Conservation (phyloP, 495 filamentous ascomycete species). For the Xylaria acuta region DNA sequence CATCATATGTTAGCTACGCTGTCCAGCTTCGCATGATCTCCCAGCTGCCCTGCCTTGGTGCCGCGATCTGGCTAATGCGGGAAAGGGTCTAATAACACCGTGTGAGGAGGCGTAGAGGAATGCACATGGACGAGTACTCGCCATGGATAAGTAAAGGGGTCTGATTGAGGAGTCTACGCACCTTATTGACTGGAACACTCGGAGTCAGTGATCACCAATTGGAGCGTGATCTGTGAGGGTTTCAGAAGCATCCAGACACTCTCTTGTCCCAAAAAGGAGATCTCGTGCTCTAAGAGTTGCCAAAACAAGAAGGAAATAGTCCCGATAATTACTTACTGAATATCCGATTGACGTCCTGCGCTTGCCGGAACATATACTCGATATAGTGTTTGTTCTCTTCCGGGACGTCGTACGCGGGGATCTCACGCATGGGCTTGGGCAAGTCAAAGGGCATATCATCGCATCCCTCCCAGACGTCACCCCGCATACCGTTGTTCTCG, state of each 20-base stretch:
- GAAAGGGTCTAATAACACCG: background rate
- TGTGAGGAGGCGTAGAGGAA: background rate
- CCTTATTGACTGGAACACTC: too few relatives aligned
- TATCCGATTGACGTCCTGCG: slow-evolving; percentile 43
- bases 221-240: too few relatives aligned
- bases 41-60: background rate
- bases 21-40: too few relatives aligned
- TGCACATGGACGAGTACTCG: background rate
- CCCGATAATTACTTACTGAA: too few relatives aligned
- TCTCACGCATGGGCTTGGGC: slow-evolving; percentile 38
- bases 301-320: too few relatives aligned
- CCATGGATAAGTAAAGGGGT: background rate
- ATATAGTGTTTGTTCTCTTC: slow-evolving; percentile 41
- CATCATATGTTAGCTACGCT: background rate
- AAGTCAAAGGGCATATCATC: slow-evolving; percentile 45
- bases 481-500: slow-evolving; percentile 36
- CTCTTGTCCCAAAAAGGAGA: too few relatives aligned
- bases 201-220: too few relatives aligned
- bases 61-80: background rate
- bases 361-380: slow-evolving; percentile 42
- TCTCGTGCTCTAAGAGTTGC: too few relatives aligned
- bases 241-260: too few relatives aligned
- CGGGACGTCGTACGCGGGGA: slow-evolving; percentile 33
- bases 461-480: slow-evolving; percentile 43
- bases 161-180: background rate